Conservation (phyloP, 768 basidiomycete species). For the Psilocybe azurescens region DNA sequence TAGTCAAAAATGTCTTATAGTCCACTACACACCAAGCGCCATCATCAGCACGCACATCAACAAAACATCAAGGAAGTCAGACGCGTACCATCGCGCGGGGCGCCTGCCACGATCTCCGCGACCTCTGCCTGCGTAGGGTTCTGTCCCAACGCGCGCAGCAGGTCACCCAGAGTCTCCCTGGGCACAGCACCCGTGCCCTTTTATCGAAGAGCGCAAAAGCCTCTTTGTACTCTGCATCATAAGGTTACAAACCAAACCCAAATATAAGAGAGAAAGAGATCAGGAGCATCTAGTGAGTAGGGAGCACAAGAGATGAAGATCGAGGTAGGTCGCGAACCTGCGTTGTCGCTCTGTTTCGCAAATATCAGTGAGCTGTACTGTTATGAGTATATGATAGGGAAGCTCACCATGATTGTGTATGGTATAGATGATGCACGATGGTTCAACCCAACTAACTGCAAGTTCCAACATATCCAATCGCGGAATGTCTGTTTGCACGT, state of each 20-base stretch:
- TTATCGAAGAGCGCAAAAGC: slow-evolving; percentile 99
- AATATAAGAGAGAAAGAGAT: too few species aligned
- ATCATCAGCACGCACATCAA: too few species aligned
- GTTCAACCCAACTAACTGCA: too few species aligned
- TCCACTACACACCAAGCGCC: slow-evolving; percentile 59
- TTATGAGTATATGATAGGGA: too few species aligned
- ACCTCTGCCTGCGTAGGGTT: slow-evolving; percentile 99
- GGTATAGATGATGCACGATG: too few species aligned
- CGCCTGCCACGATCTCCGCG: slow-evolving; percentile 71
- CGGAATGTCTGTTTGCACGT: too few species aligned
- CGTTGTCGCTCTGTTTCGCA: slow-evolving; percentile 40
- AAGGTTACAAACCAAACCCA: too few species aligned
- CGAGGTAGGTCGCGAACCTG: slow-evolving; percentile 29
- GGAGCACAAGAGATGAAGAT: too few species aligned
- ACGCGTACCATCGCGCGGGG: slow-evolving; percentile 76
- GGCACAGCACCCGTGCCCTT: slow-evolving; percentile 92
- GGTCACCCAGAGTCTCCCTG: slow-evolving; percentile 87
- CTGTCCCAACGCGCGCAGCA: slow-evolving; percentile 93
- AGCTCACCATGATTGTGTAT: too few species aligned
- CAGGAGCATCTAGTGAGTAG: too few species aligned
- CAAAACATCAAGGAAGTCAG: background rate
- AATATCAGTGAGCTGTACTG: too few species aligned
- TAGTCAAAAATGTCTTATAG: slow-evolving; percentile 88
- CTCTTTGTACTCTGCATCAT: slow-evolving; percentile 83
- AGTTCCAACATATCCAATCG: too few species aligned